Evolutionary conservation across 2,329 filamentous ascomycete species (phyloP).

Genomic region (Macroventuria anomochaeta): DNA sequence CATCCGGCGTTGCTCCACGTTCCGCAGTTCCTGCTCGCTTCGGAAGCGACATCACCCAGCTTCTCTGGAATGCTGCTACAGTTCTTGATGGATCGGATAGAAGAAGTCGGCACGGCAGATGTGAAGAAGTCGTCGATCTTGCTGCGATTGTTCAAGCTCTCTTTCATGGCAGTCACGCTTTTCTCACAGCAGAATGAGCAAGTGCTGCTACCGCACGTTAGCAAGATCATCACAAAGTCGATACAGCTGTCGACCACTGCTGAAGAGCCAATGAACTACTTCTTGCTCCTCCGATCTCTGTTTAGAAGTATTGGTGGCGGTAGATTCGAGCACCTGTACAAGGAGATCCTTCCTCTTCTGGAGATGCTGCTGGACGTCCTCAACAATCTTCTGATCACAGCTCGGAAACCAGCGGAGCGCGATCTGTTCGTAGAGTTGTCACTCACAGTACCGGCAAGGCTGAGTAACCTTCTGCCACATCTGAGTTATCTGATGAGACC

Average conservation of each 20-base stretch:
- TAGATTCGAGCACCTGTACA: constrained; percentile 96
- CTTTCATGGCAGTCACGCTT: constrained; percentile 98
- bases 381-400: constrained; percentile 90
- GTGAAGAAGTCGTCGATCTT: constrained; percentile 92
- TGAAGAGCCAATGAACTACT: constrained; percentile 98
- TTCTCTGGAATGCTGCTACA: constrained; percentile 98
- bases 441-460: constrained; percentile 88
- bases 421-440: constrained; percentile 98
- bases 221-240: constrained; percentile 95
- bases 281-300: constrained; percentile 86
- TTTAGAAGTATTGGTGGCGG: constrained; percentile 97
- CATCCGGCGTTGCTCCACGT: constrained; percentile 93
- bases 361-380: constrained; percentile 98
- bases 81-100: constrained; percentile 95
- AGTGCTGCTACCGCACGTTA: constrained; percentile 92
- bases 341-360: constrained; percentile 92
- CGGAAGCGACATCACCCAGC: constrained; percentile 94
- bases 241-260: constrained; percentile 95
- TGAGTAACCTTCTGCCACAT: constrained; percentile 94
- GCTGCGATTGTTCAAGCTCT: constrained; percentile 92
- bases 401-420: constrained; percentile 85
- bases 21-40: constrained; percentile 98
- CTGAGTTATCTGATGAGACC: constrained; percentile 97
- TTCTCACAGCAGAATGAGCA: constrained; percentile 96
- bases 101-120: constrained; percentile 91